Base-by-base conservation (phyloP, 768 basidiomycete species). In the Russula dissimulans region DNA sequence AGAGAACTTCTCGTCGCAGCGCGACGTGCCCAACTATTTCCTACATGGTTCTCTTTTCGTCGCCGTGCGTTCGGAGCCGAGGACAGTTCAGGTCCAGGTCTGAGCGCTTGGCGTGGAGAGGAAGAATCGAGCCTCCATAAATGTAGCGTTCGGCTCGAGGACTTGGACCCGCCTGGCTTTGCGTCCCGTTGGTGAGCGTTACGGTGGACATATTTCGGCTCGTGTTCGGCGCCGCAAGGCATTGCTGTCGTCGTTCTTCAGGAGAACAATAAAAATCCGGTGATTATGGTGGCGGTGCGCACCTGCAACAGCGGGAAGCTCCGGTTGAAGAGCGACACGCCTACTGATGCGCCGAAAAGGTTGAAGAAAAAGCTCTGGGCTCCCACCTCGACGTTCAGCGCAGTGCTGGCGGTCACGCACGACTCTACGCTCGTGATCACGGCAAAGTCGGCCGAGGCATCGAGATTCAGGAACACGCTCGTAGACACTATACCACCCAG, bases 321-420 rank as follows among this genome's bases (percentile, higher is more conserved):
- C 18, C 48, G 18, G 15, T 50, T 5, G 54, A 60, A 60, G 26
- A 57, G 38, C 18, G 22, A 39, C 39, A 8, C 11, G 31, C 31
- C n/a, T 11, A 18, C 31, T 12, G 53, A 49, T 6, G 34, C 12
- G 29, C 47, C 9, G 41, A 60, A 60, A 5, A 60, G 14, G 12
- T 17, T 5, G 1, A 60, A 42, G 39, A 60, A 54, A 0, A 34
- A 32, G 5, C 10, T 54, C 34, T 45, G 5, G 18, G 55, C 59
- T 7, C 47, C 55, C 17, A 55, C 26, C 0, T 14, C 56, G 31
- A 60, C 47, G 54, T 42, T 31, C 14, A 60, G 29, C 4, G 5
- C 49, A 14, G 62, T 12, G 59, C 29, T 45, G 41, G 54, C 49
- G 15, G 32, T 48, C 48, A 47, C 62, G 48, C 62, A 63, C 26